Percentiles rank a stretch among this genome's conserved stretches.
phyloP scores from a whole-genome alignment of 768 basidiomycete species.

The Termitomyces sp. region DNA sequence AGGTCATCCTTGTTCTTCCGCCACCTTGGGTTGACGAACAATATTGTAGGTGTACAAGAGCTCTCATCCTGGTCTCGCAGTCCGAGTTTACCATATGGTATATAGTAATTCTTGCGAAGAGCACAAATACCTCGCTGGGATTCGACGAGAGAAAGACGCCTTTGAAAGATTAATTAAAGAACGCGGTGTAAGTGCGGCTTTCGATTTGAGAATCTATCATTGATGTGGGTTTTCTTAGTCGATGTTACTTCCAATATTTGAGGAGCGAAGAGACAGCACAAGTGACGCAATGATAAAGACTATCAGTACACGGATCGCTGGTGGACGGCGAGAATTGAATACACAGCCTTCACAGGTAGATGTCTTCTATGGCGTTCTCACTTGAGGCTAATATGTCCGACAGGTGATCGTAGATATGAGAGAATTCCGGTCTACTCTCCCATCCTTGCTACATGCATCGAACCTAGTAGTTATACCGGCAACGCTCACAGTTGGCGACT shows the following conservation, averaged over 20 bases:
- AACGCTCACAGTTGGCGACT: conserved; percentile 93
- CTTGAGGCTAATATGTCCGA: background rate
- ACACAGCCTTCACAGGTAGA: conserved; percentile 60
- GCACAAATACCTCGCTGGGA: conserved; percentile 86
- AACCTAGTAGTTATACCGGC: conserved; percentile 79
- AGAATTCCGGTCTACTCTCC: conserved; percentile 91
- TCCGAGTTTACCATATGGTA: conserved; percentile 94
- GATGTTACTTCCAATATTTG: conserved; percentile 83
- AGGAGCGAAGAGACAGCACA: conserved; percentile 42
- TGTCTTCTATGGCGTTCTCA: background rate
- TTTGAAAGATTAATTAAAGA: conserved; percentile 93
- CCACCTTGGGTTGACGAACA: background rate
- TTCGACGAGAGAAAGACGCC: conserved; percentile 88
- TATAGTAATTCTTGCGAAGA: conserved; percentile 93
- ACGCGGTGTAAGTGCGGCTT: conserved; percentile 58
- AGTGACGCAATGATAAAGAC: conserved; percentile 68
- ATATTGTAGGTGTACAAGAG: conserved; percentile 72
- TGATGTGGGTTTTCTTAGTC: conserved; percentile 37
- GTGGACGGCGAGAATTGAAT: conserved; percentile 67
- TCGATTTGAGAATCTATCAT: background rate
- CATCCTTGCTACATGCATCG: conserved; percentile 83
- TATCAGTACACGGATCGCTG: conserved; percentile 81
- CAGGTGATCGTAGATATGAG: conserved; percentile 96
- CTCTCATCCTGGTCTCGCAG: conserved; percentile 72
- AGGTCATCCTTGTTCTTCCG: conserved; percentile 10